Evolutionary conservation across 23 red algal species (phyloP), one percentile per base, ranked within the genome.

Genomic region (Pyropia haitanensis): DNA sequence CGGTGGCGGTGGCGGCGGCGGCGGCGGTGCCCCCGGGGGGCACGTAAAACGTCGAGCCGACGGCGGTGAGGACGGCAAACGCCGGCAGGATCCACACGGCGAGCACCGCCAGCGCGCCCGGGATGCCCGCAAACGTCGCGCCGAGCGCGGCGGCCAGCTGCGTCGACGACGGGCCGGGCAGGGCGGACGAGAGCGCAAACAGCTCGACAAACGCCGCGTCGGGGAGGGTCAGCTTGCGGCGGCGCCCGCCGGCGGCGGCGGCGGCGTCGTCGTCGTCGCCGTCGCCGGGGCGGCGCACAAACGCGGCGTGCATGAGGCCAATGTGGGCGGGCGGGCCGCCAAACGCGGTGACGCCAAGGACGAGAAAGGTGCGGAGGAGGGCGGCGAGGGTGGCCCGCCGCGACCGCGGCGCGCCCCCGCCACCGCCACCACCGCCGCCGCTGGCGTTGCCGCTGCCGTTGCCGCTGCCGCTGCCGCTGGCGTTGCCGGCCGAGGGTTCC

Each of bases 321-420:
- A 89, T 67, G 51, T 89, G 85, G 1, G 85, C 85, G 49, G 64
- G 60, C 31, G 85, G 85, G n/a, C 85, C 85, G 63, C 85, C 85
- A 52, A 89, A 89, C 2, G 85, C 74, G 18, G 73, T 52, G 15
- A 73, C 26, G 24, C 66, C 60, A 12, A 89, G 56, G 16, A 75
- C 57, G 53, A 72, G 63, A 30, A 88, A 78, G 39, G 72, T 16
- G 61, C 46, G 8, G 26, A 83, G 39, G 49, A 83, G 73, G 14
- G 18, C 21, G 57, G 57, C 31, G 49, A 83, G 73, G n/a, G 79
- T 15, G 7, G 79, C 14, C 56, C 55, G 63, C 16, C 14, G 60
- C 32, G 57, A 49, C 33, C 14, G 9, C 50, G 75, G 5, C 15
- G 25, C 18, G n/a, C 31, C 53, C 53, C 46, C 29, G 3, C 39